Conservation (phyloP, 208 protist species). For the Trypanosoma brucei region DNA sequence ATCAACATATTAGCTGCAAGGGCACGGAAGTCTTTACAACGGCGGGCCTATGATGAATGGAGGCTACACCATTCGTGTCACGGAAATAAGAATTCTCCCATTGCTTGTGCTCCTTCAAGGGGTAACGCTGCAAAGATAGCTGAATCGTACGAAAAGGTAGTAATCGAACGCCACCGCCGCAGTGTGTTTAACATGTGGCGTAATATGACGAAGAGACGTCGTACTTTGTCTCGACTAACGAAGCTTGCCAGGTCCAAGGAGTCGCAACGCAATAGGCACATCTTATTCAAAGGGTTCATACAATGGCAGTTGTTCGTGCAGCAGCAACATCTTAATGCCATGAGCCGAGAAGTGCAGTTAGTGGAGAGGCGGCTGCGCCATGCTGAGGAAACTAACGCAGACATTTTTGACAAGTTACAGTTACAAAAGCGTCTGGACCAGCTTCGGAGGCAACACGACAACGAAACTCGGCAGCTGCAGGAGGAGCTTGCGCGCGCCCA, state of each 20-base stretch:
- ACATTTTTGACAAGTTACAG: constrained; percentile 84
- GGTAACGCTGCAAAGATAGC: constrained; percentile 10
- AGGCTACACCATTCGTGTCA: neutral
- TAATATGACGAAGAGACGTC: constrained; percentile 32
- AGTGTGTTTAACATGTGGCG: constrained; percentile 37
- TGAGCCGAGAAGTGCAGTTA: constrained; percentile 26
- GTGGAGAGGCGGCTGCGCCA: constrained; percentile 40
- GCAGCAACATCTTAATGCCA: constrained; percentile 19
- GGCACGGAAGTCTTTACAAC: constrained; percentile 7
- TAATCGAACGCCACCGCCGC: constrained; percentile 17
- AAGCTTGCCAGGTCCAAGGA: constrained; percentile 42
- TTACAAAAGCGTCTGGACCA: constrained; percentile 71
- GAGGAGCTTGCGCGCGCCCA: constrained; percentile 20
- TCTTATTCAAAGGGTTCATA: constrained; percentile 34
- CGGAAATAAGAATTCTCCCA: neutral
- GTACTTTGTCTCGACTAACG: constrained; percentile 21
- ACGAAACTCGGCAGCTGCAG: constrained; percentile 33
- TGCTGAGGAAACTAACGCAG: constrained; percentile 52
- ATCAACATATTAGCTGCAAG: constrained; percentile 12
- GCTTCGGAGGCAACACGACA: constrained; percentile 38
- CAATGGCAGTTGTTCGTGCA: constrained; percentile 45
- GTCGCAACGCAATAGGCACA: constrained; percentile 29
- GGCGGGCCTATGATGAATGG: constrained; percentile 18
- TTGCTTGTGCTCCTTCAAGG: neutral
- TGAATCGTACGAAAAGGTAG: constrained; percentile 16